Evolutionary conservation across 257 asterid genomes (phyloP).

Genomic region (Lithospermum erythrorhizon): DNA sequence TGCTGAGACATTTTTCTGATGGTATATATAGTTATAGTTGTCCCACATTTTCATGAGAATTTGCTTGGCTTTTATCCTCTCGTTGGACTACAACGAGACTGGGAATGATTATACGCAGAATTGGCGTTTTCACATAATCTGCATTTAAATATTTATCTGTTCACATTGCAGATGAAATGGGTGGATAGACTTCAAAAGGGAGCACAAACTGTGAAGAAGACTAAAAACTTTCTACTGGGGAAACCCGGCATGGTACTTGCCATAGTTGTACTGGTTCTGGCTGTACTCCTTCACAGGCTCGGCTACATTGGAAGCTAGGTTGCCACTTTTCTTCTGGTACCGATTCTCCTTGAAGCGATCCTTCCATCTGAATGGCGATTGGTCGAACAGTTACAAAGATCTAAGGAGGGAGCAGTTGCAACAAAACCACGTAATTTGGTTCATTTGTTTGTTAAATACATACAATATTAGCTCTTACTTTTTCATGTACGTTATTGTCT

Average conservation of each 20-base stretch:
- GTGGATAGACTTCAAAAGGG: conserved; percentile 75
- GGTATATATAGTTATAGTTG: too few relatives aligned
- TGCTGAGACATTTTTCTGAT: too few relatives aligned
- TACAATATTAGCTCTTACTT: not conserved
- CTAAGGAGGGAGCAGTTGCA: not conserved
- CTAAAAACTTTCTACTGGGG: conserved; percentile 79
- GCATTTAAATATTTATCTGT: not conserved
- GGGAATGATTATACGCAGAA: too few relatives aligned
- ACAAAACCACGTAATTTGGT: not conserved
- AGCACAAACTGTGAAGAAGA: conserved; percentile 72
- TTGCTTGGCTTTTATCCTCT: too few relatives aligned
- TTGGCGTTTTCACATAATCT: not conserved
- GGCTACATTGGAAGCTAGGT: conserved; percentile 59
- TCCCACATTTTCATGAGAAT: too few relatives aligned
- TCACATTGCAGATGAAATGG: conserved; percentile 72
- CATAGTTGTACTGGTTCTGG: conserved; percentile 59
- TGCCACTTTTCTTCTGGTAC: too few relatives aligned
- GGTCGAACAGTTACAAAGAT: not conserved
- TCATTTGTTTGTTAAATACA: not conserved
- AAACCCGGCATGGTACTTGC: conserved; percentile 83
- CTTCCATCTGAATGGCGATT: not conserved
- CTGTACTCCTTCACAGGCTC: conserved; percentile 63
- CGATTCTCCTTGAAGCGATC: not conserved
- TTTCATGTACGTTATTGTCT: not conserved
- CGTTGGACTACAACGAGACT: too few relatives aligned